Evolutionary conservation across 352 stramenopile species (phyloP).

Genomic region (Globisporangium abappressorium): DNA sequence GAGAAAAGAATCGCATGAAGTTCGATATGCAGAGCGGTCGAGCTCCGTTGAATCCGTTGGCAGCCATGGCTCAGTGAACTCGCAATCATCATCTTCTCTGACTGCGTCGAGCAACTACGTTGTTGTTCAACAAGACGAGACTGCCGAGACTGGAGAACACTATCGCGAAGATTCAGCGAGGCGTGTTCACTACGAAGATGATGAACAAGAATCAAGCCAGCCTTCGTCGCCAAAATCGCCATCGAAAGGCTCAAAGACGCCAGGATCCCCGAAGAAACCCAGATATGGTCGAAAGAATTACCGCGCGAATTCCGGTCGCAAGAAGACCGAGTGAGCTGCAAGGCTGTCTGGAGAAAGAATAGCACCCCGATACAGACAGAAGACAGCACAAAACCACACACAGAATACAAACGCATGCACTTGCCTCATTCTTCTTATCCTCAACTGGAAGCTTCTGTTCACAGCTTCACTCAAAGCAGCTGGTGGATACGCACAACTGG

Average conservation of each 20-base stretch:
- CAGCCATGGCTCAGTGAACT: not conserved
- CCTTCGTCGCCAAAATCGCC: constrained; percentile 30
- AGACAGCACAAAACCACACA: not conserved
- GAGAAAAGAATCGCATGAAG: constrained; percentile 2
- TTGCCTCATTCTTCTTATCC: constrained; percentile 15
- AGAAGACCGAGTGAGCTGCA: constrained; percentile 38
- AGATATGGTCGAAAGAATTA: constrained; percentile 80
- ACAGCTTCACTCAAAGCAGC: not conserved
- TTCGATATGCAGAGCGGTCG: constrained; percentile 10
- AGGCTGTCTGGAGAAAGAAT: not conserved
- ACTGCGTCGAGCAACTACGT: constrained; percentile 3
- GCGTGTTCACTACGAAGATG: not conserved
- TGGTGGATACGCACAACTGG: constrained; percentile 8
- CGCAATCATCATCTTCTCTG: not conserved
- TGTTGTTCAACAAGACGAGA: constrained; percentile 1
- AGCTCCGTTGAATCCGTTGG: constrained; percentile 9
- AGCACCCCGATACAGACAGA: not conserved
- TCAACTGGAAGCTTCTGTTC: constrained; percentile 6
- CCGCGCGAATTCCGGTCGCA: constrained; percentile 57
- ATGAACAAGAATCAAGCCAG: not conserved
- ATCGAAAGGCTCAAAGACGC: constrained; percentile 25
- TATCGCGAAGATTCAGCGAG: not conserved
- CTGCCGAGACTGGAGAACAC: not conserved
- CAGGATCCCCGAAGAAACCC: constrained; percentile 43
- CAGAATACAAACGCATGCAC: constrained; percentile 7